Evolutionary conservation across 1,139 yeast species (phyloP), one percentile per base, ranked within the genome.

Genomic region (Debaryomyces psychrophilus): DNA sequence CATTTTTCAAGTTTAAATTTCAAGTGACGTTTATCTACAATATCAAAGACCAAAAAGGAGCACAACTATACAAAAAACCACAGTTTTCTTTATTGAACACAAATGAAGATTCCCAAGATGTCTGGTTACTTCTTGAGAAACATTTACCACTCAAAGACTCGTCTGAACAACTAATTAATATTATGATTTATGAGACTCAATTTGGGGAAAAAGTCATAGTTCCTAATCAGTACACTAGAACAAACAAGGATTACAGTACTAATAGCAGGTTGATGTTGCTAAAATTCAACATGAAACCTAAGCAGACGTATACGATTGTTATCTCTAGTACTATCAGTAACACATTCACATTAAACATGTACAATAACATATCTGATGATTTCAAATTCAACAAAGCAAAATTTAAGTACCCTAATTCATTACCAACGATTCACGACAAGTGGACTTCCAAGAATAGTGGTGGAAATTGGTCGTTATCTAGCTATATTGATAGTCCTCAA

Each of bases 401-500:
- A 8, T 53, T 59, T n/a, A 56, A 56, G 20, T 62, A 62, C 39
- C 51, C 60, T 2, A 46, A 53, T 36, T 37, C 53, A 1, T 50
- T 55, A 1, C 60, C 65, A 1, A 46, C 64, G 0, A 41, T 62
- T 1, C 57, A 62, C 0, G 85, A 77, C 8, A 65, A 61, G 26
- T 86, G 93, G 92, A 67, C 64, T 11, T 55, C 60, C 1, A 62
- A 63, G 1, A 64, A 65, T 12, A 64, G 75, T 37, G 90, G 89
- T 2, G 92, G 93, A 0, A 78, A 75, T 51, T 79, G 83, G 80
- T 55, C 77, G 0, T 53, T 69, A 37, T 67, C 79, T 2, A 64
- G 78, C 1, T 87, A 75, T 55, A 66, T 78, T 29, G 61, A 68
- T 33, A 88, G 87, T 54, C 95, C 96, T 0, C 90, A 87, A 53